Percentiles rank a stretch among this genome's conserved stretches.
Conservation (phyloP, 257 asterid genomes). For the Fraxinus anomala region DNA sequence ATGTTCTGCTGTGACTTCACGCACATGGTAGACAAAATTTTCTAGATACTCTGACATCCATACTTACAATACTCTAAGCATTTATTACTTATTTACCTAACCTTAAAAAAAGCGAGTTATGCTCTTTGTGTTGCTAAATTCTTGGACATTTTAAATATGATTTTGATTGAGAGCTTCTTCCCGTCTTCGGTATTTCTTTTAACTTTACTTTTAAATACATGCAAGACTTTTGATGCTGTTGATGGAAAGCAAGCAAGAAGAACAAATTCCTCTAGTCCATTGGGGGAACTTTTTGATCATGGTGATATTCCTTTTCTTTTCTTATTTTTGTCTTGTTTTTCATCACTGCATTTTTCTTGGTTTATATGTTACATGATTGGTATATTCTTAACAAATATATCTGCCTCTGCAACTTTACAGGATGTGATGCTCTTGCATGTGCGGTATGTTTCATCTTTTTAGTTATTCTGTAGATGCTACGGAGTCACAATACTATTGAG, state of each 20-base stretch:
- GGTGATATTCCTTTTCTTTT: slow-evolving; percentile 44
- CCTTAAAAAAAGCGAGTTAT: not conserved
- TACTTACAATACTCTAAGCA: not conserved
- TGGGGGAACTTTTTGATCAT: slow-evolving; percentile 95
- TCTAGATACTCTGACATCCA: not conserved
- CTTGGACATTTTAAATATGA: not conserved
- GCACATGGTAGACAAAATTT: not conserved
- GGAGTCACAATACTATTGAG: slow-evolving; percentile 13
- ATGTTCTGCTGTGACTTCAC: not conserved
- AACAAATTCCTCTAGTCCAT: slow-evolving; percentile 91
- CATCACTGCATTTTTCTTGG: slow-evolving; percentile 15
- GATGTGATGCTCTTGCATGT: slow-evolving; percentile 97
- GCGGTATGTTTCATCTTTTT: slow-evolving; percentile 62
- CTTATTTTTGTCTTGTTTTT: slow-evolving; percentile 12
- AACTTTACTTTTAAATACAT: slow-evolving; percentile 23
- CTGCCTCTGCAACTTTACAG: slow-evolving; percentile 45
- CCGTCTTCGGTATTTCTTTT: slow-evolving; percentile 17
- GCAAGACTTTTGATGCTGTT: slow-evolving; percentile 92
- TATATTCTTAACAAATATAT: slow-evolving; percentile 27
- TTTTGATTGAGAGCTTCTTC: not conserved
- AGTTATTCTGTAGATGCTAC: slow-evolving; percentile 17
- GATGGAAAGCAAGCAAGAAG: slow-evolving; percentile 98
- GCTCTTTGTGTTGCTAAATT: not conserved
- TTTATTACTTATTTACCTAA: not conserved
- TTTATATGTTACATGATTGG: slow-evolving; percentile 20